These are phyloP conservation scores for Tribonema minus DNA, from an alignment of 108 stramenopile genomes.

Conservation along the genomic window DNA sequence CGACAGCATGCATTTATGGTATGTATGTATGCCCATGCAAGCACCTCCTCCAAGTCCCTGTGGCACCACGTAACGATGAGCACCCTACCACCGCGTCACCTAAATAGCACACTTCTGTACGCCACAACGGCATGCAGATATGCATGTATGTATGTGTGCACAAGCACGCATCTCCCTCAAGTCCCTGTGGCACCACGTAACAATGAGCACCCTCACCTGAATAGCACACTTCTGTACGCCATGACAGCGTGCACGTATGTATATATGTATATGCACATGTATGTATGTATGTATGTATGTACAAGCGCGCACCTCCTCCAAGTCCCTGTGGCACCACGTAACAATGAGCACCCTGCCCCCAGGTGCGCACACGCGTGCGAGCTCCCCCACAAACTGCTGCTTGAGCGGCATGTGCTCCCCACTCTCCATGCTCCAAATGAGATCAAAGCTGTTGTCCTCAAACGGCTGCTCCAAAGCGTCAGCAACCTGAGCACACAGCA, in stretches of 20 bases:
- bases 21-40: too few species aligned
- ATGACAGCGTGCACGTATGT: not conserved
- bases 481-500: slow-evolving; percentile 73
- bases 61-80: slow-evolving; percentile 91
- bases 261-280: slow-evolving; percentile 17
- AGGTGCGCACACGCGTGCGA: slow-evolving; percentile 59
- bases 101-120: too few species aligned
- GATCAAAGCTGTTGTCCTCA: slow-evolving; percentile 73
- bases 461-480: slow-evolving; percentile 90
- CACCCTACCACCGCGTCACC: slow-evolving; percentile 61
- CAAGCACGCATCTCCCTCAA: slow-evolving; percentile 32
- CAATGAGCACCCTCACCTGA: not conserved
- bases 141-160: too few species aligned
- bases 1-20: too few species aligned
- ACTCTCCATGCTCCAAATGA: slow-evolving; percentile 88
- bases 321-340: slow-evolving; percentile 89
- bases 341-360: slow-evolving; percentile 74
- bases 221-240: not conserved
- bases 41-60: slow-evolving; percentile 74
- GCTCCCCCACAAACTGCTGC: slow-evolving; percentile 61
- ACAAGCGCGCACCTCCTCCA: slow-evolving; percentile 55
- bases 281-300: slow-evolving; percentile 46
- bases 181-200: slow-evolving; percentile 91
- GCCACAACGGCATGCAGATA: too few species aligned
- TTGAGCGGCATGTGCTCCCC: slow-evolving; percentile 98